phyloP scores from a whole-genome alignment of 2,329 filamentous ascomycete genomes.

The Emydomyces testavorans region DNA sequence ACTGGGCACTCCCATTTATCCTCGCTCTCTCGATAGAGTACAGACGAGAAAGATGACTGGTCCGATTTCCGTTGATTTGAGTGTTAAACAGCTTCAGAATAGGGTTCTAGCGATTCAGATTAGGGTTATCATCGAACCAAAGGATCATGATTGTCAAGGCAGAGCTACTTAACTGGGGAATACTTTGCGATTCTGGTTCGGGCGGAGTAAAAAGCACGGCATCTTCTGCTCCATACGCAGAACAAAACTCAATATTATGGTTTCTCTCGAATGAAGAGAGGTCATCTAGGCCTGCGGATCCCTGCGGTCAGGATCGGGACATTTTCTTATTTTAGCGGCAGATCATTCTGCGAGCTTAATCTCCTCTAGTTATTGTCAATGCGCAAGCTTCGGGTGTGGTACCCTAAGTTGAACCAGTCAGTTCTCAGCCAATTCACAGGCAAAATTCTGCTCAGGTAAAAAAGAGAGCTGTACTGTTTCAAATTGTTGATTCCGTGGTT shows the following conservation, averaged over 20 bases:
- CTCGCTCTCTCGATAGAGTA: background rate
- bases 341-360: slow-evolving; percentile 13
- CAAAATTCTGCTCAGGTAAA: background rate
- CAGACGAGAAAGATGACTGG: background rate
- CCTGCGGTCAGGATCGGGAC: slow-evolving; percentile 4
- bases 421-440: background rate
- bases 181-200: too few species aligned
- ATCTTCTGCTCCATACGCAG: background rate
- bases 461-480: background rate
- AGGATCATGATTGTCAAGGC: slow-evolving; percentile 1
- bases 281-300: slow-evolving; percentile 8
- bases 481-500: background rate
- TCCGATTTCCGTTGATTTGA: background rate
- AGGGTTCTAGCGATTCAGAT: slow-evolving; percentile 6
- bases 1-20: background rate
- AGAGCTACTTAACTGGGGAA: background rate
- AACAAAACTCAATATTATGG: background rate
- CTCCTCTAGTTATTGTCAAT: background rate
- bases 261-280: slow-evolving; percentile 1
- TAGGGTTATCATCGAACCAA: slow-evolving; percentile 5
- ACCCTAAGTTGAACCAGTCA: slow-evolving; percentile 1
- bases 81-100: background rate
- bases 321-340: slow-evolving; percentile 11
- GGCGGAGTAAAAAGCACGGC: too few species aligned
- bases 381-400: background rate